Evolutionary conservation across 257 asterid species (phyloP), one percentile per base, ranked within the genome.

Genomic region (Fraxinus quadrangulata): DNA sequence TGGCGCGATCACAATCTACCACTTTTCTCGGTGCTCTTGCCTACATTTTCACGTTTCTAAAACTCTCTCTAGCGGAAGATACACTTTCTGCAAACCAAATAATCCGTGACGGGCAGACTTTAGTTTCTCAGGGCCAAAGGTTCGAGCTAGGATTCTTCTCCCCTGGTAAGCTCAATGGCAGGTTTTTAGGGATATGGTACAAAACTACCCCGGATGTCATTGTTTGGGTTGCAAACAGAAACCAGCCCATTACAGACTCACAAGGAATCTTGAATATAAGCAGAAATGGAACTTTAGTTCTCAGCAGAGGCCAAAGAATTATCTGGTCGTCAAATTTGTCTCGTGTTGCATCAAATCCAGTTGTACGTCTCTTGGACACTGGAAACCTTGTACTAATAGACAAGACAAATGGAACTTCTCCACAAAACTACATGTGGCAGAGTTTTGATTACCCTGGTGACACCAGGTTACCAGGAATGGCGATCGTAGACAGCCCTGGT

Each of bases 381-480:
- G 85, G 85, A 39, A 84, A 84, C 71, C 73, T 84, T 33, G 82
- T 83, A 65, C 10, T 82, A 42, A 9, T 72, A 0, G 42, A 83
- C 24, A 56, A 63, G 65, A 19, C 24, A 1, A 73, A 0, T 19
- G 68, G 69, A 21, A 56, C 19, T 33, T 7, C 59, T 2, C 13
- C 66, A 51, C 4, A 37, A 5, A 24, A 54, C 13, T 74, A 36
- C 79, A 1, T 74, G 67, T 83, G 87, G 86, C 84, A 86, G 85
- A 84, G 89, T 54, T 86, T 86, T 5, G 84, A 85, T 36, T 36
- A 71, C 33, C 86, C 84, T 16, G 76, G 79, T 34, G 84, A 84
- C 54, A 86, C 81, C 0, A 80, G 65, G 47, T 42, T 83, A 26
- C 78, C 86, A 13, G 87, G 81, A 3, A 82, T 80, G 84, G 68